A percentile compares a stretch with the other conserved stretches of the same genome.
Conservation (phyloP, 768 basidiomycete species). For the Lactifluus subvellereus region DNA sequence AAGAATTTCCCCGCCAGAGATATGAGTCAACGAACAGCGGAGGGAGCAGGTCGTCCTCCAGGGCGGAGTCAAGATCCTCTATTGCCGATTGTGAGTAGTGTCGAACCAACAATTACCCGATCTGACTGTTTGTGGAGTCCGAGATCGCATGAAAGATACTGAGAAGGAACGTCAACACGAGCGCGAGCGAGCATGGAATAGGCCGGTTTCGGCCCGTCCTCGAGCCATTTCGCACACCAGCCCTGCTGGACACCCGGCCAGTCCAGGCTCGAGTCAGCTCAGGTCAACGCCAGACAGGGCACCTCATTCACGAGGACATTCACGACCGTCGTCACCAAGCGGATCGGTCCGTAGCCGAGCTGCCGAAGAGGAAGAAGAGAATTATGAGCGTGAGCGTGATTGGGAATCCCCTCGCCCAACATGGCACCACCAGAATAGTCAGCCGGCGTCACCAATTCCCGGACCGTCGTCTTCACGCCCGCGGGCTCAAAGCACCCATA, state of each 20-base stretch:
- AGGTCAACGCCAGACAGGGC: slow-evolving; percentile 5
- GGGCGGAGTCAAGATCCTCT: slow-evolving; percentile 17
- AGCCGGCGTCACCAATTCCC: slow-evolving; percentile 2
- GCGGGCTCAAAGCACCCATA: background rate
- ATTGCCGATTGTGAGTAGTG: slow-evolving; percentile 23
- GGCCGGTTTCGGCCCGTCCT: slow-evolving; percentile 35
- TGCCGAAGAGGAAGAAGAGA: slow-evolving; percentile 9
- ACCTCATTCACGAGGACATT: slow-evolving; percentile 14
- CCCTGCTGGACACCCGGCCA: slow-evolving; percentile 32
- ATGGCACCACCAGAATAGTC: slow-evolving; percentile 1
- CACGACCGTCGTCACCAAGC: slow-evolving; percentile 16
- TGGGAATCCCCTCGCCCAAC: background rate
- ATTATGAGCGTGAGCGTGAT: background rate
- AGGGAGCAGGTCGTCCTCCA: slow-evolving; percentile 18
- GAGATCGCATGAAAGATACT: slow-evolving; percentile 29
- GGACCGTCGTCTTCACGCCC: slow-evolving; percentile 1
- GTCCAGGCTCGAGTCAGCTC: slow-evolving; percentile 5
- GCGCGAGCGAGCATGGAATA: slow-evolving; percentile 49
- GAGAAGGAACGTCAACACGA: slow-evolving; percentile 35
- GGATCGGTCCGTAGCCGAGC: slow-evolving; percentile 15
- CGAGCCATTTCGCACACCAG: slow-evolving; percentile 32
- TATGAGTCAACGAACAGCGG: slow-evolving; percentile 11
- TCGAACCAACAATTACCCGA: background rate
- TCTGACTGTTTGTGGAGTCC: slow-evolving; percentile 23
- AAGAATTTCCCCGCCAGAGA: slow-evolving; percentile 20